phyloP scores from a whole-genome alignment of 1,284 basidiomycete species.

The Fomitopsis schrenkii region DNA sequence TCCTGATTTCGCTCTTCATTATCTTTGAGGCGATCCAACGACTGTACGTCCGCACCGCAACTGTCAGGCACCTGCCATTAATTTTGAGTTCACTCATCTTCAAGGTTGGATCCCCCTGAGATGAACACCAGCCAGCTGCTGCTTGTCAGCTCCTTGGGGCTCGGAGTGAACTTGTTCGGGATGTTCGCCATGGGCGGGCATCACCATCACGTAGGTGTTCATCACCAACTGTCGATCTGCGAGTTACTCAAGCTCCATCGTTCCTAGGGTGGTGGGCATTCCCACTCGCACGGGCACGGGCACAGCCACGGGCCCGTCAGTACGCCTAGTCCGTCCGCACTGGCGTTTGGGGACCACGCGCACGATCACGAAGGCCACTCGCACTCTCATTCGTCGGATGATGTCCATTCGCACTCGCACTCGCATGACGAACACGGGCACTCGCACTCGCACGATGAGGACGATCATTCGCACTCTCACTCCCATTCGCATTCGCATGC shows the following conservation, averaged over 20 bases:
- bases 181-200: slow-evolving; percentile 99
- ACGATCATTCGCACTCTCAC: not conserved
- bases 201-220: slow-evolving; percentile 71
- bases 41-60: slow-evolving; percentile 52
- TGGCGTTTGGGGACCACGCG: not conserved
- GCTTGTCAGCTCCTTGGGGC: slow-evolving; percentile 83
- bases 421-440: slow-evolving; percentile 25
- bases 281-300: slow-evolving; percentile 34
- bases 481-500: slow-evolving; percentile 20
- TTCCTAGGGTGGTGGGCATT: slow-evolving; percentile 53
- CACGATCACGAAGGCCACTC: slow-evolving; percentile 5
- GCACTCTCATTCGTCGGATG: slow-evolving; percentile 13
- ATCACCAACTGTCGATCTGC: not conserved
- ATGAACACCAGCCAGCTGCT: slow-evolving; percentile 97
- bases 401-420: slow-evolving; percentile 29
- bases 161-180: slow-evolving; percentile 95
- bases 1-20: slow-evolving; percentile 97
- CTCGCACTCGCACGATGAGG: slow-evolving; percentile 16
- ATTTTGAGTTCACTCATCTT: not conserved
- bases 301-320: slow-evolving; percentile 27
- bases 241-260: not conserved
- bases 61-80: not conserved
- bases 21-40: slow-evolving; percentile 97
- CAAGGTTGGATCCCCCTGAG: slow-evolving; percentile 85
- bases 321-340: slow-evolving; percentile 11